Evolutionary conservation across 306 rosid genomes (phyloP), one percentile per base, ranked within the genome.

Genomic region (Lathyrus oleraceus): DNA sequence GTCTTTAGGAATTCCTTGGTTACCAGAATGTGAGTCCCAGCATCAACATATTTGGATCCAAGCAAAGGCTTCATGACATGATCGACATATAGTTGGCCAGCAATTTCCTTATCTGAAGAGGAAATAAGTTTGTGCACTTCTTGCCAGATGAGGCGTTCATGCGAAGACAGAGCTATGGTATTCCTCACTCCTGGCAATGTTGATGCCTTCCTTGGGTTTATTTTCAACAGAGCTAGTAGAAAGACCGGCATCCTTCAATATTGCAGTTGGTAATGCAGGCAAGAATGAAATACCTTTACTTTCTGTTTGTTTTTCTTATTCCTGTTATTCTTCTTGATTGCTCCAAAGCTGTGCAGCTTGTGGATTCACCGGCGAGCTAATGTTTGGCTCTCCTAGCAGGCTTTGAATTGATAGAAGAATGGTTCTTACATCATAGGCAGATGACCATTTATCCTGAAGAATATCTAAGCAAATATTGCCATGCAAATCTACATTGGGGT

Each of bases 401-500:
- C 79, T 79, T 73, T 73, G 83, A 21, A 68, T 79, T 11, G 79
- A 79, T 15, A 66, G 39, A 51, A 73, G 79, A 61, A 79, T 79
- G 6, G 83, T 73, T 78, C 83, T 79, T 9, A 61, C 79, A 53
- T 67, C 79, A 60, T 79, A 68, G 32, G 78, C 79, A 73, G 83
- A 79, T 53, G 62, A 79, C 70, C 71, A 73, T 61, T 73, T 73
- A 61, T n/a, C n/a, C 97, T 95, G 99, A 82, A 95, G 99, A 70
- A 95, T 95, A 80, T 95, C 99, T 88, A 95, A 79, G 87, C 99
- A 95, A 17, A 95, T 95, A 39, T 89, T 89, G 69, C 97, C 99
- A 44, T 77, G 80, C 0, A 85, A 43, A 82, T 91, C 99, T 2
- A 95, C 95, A 73, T 95, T 95, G 8, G 99, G 99, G 66, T 95